Base-by-base conservation (phyloP, 2,329 filamentous ascomycete genomes). In the Penicillium sp. region DNA sequence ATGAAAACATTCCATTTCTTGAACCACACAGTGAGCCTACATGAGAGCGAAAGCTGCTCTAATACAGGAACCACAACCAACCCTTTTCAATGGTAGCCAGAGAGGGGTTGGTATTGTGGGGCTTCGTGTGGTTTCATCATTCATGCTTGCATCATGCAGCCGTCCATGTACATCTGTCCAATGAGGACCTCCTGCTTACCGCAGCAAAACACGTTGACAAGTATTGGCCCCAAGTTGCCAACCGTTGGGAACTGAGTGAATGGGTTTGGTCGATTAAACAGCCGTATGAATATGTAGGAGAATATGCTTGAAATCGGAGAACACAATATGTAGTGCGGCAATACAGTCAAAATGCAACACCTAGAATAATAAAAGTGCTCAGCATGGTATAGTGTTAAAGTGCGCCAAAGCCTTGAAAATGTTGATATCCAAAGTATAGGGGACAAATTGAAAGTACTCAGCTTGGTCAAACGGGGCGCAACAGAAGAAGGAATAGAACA, bases 371-470 rank as follows among this genome's bases (percentile, higher is more conserved):
- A 33, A 33, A 33, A 2, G 5, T 31, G 5, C 13, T 14, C 13
- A 33, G 31, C 31, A 16, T 33, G 29, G 3, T 33, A 14, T 33
- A 3, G 14, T 33, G 31, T 16, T 1, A 2, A 33, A 16, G 31
- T 33, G 31, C 31, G 13, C 5, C 16, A 33, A 1, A 33, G 13
- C 31, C 16, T 33, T 16, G 6, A 33, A 11, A 31, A 5, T 2
- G 13, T 5, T 16, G 13, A 4, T 31, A 5, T 1, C 2, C 1
- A 14, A 13, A 13, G 0, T 13, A 4, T 5, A 5, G 29, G 13
- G 13, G 13, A 16, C 31, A 16, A 7, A 14, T 16, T 16, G 1
- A 1, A 3, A 11, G 29, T 31, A 31, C 13, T 5, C 4, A 31
- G 29, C 29, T 13, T 31, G 29, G 29, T 1, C 14, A 13, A 31